Evolutionary conservation across 1,139 yeast species (phyloP), one percentile per base, ranked within the genome.

Genomic region (Torulaspora pretoriensis): DNA sequence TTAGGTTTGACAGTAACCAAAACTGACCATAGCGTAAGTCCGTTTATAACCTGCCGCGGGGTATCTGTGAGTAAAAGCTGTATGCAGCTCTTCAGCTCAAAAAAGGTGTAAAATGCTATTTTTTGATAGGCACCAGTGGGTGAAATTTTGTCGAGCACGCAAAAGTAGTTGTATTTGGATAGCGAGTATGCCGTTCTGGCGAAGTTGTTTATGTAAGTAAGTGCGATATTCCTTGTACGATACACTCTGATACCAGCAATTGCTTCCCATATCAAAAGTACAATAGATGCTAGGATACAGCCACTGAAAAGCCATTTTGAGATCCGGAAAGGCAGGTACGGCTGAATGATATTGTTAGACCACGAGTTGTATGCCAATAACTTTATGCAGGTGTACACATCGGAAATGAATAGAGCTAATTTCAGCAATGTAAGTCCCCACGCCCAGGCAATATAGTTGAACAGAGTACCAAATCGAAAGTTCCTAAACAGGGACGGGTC

Each of bases 21-120:
- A 14, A 78, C 78, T 2, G 78, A 73, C 59, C 82, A 72, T 29
- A 84, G 65, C 0, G 96, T 86, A 53, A 85, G 68, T 23, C 89
- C 84, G 61, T 88, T 88, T 54, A 88, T 77, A 2, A 83, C 83
- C 66, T 88, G 96, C 64, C 96, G 76, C n/a, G 96, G 96, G 4
- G 90, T 75, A 56, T 88, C 96, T 0, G 95, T 90, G 36, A 85
- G 69, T 14, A 84, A 55, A 28, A 85, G 71, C 47, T 78, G 78
- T 12, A 81, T 61, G 60, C 92, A 86, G 39, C 77, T 75, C 52
- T 81, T 80, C 45, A 86, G 66, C 47, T 86, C 83, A 57, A 78
- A 78, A 63, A 80, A 86, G 3, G 82, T 75, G 55, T 78, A 77
- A 53, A 87, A 78, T 16, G 88, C 78, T 40, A 82, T 65, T 73